Evolutionary conservation across 2,329 filamentous ascomycete genomes (phyloP), one percentile per base, ranked within the genome.

Genomic region (Amphichorda felina): DNA sequence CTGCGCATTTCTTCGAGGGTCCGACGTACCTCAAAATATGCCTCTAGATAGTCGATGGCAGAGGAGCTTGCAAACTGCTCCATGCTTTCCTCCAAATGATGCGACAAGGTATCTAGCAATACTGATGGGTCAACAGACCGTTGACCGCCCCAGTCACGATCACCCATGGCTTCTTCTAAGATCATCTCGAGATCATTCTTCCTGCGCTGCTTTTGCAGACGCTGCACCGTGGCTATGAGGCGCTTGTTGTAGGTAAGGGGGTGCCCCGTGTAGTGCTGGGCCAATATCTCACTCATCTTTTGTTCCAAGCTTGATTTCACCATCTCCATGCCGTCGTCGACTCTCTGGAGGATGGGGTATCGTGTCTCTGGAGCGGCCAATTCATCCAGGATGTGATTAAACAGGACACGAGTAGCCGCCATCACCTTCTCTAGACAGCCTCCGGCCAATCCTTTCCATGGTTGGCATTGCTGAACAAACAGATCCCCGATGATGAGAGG

Each of bases 401-500:
- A 40, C 5, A 37, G 8, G 4, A 14, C 7, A 2, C 22, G 8
- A 2, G 30, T 37, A 8, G 21, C 25, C 10, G 10, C 11, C 11
- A 16, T n/a, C 6, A 33, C 17, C 6, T 18, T 19, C 3, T 33
- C 17, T 2, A 27, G 29, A 11, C 9, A 16, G 6, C 18, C 59
- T 4, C 74, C 60, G 6, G 69, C 46, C 42, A 70, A 8, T 3
- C 22, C 30, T 61, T 50, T 13, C 78, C 75, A 82, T 0, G 64
- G 66, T 8, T 44, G 37, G 0, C 66, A 74, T 39, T 82, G 75
- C 33, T 78, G 65, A 16, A 55, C 54, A 46, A 82, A 82, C 0
- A 83, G 50, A 16, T 79, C 68, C 0, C 58, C 56, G 1, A 82
- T 62, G 10, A 82, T 55, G 36, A 73, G 47, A 0, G 76, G 68